Percentiles rank a stretch among this genome's conserved stretches.
Evolutionary conservation across 495 filamentous ascomycete species (phyloP).

Genomic region (Penicillium simplicissimum): DNA sequence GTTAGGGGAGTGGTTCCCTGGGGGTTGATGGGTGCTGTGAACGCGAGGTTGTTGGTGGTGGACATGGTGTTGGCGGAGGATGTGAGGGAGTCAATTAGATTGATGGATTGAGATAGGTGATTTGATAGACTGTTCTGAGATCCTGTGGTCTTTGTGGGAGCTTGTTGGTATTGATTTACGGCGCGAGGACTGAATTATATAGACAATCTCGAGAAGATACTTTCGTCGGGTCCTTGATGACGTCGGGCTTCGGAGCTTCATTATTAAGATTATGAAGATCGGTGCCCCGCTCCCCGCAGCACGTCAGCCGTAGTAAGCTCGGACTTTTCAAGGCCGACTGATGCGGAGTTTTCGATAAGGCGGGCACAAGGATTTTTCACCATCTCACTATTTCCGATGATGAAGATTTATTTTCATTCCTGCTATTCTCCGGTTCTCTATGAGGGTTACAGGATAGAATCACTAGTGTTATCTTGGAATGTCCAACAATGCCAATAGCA

Average conservation of each 20-base stretch:
- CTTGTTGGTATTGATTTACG: background rate
- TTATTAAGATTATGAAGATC: background rate
- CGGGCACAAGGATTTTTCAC: too few species aligned
- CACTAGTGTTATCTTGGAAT: too few species aligned
- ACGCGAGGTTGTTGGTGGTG: conserved; percentile 46
- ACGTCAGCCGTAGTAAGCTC: background rate
- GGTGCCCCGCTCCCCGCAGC: background rate
- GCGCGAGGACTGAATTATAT: background rate
- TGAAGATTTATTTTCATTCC: too few species aligned
- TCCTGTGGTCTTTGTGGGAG: background rate
- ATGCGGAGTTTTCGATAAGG: too few species aligned
- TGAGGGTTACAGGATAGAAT: too few species aligned
- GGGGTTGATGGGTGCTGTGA: conserved; percentile 55
- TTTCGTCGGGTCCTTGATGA: background rate
- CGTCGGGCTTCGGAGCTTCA: background rate
- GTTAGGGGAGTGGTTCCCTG: conserved; percentile 43
- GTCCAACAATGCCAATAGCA: background rate
- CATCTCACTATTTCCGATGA: too few species aligned
- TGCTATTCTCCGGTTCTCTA: too few species aligned
- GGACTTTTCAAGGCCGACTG: background rate
- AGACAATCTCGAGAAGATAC: background rate
- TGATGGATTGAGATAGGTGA: background rate
- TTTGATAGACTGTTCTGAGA: background rate
- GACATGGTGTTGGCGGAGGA: conserved; percentile 15
- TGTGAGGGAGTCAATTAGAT: background rate